Conservation (phyloP, 108 stramenopile species). For the Cylindrotheca closterium region DNA sequence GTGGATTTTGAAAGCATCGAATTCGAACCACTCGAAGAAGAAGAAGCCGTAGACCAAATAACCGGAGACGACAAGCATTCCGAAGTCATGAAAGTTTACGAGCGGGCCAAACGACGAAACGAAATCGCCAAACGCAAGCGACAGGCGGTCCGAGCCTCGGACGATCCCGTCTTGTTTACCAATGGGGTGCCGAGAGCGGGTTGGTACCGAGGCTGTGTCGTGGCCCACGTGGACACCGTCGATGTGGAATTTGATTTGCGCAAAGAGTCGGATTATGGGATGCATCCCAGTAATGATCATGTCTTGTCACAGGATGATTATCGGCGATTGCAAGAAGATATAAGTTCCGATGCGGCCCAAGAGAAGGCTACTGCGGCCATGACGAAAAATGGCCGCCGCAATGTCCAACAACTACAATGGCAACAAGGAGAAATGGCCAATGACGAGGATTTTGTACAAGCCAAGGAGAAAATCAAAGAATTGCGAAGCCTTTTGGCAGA, state of each 20-base stretch:
- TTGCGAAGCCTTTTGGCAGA: slow-evolving; percentile 66
- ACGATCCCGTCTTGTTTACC: slow-evolving; percentile 61
- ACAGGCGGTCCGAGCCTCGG: slow-evolving; percentile 34
- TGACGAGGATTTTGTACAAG: slow-evolving; percentile 70
- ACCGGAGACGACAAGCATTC: slow-evolving; percentile 9
- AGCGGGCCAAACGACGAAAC: slow-evolving; percentile 23
- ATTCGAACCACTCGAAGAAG: slow-evolving; percentile 21
- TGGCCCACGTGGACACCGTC: slow-evolving; percentile 35
- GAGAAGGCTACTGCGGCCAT: slow-evolving; percentile 52
- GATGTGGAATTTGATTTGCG: slow-evolving; percentile 78
- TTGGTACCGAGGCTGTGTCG: slow-evolving; percentile 80
- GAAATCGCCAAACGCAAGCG: slow-evolving; percentile 34
- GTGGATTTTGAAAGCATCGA: slow-evolving; percentile 68
- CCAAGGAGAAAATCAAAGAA: slow-evolving; percentile 50
- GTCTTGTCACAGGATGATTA: slow-evolving; percentile 58
- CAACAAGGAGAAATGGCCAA: slow-evolving; percentile 30
- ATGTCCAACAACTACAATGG: not conserved
- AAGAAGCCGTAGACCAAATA: slow-evolving; percentile 12
- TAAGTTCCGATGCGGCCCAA: slow-evolving; percentile 48
- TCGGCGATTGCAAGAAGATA: slow-evolving; percentile 55
- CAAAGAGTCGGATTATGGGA: slow-evolving; percentile 64
- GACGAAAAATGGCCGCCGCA: slow-evolving; percentile 10
- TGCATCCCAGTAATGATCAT: slow-evolving; percentile 54
- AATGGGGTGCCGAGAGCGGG: slow-evolving; percentile 42
- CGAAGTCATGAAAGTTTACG: slow-evolving; percentile 1